Percentiles rank a stretch among this genome's conserved stretches.
Conservation (phyloP, 371 early-diverging fungal genomes). For the Syncephalis fuscata region DNA sequence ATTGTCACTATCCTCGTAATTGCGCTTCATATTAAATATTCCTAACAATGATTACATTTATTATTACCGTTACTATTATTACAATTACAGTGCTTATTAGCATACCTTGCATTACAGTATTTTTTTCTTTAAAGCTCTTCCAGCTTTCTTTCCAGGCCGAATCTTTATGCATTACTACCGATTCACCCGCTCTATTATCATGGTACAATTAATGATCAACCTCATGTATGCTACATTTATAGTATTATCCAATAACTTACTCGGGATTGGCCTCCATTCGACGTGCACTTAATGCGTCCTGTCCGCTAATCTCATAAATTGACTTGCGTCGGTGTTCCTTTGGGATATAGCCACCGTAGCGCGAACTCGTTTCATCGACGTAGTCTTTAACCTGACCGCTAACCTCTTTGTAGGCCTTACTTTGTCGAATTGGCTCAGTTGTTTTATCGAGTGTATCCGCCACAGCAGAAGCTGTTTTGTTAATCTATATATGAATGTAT, state of each 20-base stretch:
- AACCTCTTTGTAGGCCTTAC: conserved; percentile 48
- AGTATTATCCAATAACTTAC: conserved; percentile 7
- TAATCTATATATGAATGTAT: conserved; percentile 1
- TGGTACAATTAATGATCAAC: too few species aligned
- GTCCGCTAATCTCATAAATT: conserved; percentile 28
- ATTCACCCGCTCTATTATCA: conserved; percentile 31
- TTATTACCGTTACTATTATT: conserved; percentile 72
- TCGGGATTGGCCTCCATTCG: conserved; percentile 14
- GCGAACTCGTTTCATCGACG: conserved; percentile 51
- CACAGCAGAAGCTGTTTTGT: background rate
- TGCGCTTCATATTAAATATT: conserved; percentile 56
- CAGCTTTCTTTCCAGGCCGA: conserved; percentile 84
- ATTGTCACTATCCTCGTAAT: conserved; percentile 84
- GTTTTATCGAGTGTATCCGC: conserved; percentile 24
- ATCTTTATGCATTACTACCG: conserved; percentile 81
- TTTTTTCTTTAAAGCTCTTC: conserved; percentile 81
- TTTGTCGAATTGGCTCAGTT: conserved; percentile 61
- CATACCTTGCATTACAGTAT: conserved; percentile 62
- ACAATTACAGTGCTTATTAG: conserved; percentile 45
- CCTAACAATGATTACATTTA: conserved; percentile 84
- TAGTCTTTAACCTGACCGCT: conserved; percentile 50
- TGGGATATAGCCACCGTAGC: conserved; percentile 60
- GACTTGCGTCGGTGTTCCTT: conserved; percentile 53
- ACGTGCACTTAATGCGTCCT: conserved; percentile 1
- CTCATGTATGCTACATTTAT: too few species aligned